Evolutionary conservation across 2,329 filamentous ascomycete genomes (phyloP).

Genomic region (Aspergillus sp.): DNA sequence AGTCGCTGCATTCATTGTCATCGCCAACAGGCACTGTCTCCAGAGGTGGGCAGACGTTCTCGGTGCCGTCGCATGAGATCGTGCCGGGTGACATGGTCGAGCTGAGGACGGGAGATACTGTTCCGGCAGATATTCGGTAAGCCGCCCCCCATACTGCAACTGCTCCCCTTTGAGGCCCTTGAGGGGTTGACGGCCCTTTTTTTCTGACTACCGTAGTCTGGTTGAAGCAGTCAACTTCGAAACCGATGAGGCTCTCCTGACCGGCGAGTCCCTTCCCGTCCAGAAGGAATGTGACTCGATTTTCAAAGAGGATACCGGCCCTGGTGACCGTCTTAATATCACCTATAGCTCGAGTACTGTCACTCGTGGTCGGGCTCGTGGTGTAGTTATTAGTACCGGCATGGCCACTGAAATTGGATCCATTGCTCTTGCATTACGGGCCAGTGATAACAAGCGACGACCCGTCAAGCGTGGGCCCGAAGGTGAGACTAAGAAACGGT

Average conservation of each 20-base stretch:
- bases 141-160: background rate
- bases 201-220: slow-evolving; percentile 43
- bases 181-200: too few species aligned
- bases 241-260: slow-evolving; percentile 67
- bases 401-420: slow-evolving; percentile 66
- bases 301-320: slow-evolving; percentile 54
- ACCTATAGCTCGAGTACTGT: slow-evolving; percentile 63
- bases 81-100: slow-evolving; percentile 61
- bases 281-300: slow-evolving; percentile 50
- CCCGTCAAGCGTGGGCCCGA: slow-evolving; percentile 53
- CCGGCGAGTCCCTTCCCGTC: slow-evolving; percentile 62
- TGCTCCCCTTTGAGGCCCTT: too few species aligned
- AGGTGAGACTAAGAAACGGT: slow-evolving; percentile 52
- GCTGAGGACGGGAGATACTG: slow-evolving; percentile 59
- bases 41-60: slow-evolving; percentile 56
- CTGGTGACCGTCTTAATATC: slow-evolving; percentile 62
- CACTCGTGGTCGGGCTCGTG: slow-evolving; percentile 59
- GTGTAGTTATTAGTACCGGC: slow-evolving; percentile 61
- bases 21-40: slow-evolving; percentile 59
- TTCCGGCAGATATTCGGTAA: slow-evolving; percentile 61
- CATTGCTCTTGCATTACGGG: slow-evolving; percentile 64
- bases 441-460: slow-evolving; percentile 54
- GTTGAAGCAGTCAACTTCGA: slow-evolving; percentile 69
- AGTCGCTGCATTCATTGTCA: slow-evolving; percentile 56
- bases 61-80: slow-evolving; percentile 57